phyloP scores from a whole-genome alignment of 1,139 yeast species.

The Blastobotrys petasosporus region DNA sequence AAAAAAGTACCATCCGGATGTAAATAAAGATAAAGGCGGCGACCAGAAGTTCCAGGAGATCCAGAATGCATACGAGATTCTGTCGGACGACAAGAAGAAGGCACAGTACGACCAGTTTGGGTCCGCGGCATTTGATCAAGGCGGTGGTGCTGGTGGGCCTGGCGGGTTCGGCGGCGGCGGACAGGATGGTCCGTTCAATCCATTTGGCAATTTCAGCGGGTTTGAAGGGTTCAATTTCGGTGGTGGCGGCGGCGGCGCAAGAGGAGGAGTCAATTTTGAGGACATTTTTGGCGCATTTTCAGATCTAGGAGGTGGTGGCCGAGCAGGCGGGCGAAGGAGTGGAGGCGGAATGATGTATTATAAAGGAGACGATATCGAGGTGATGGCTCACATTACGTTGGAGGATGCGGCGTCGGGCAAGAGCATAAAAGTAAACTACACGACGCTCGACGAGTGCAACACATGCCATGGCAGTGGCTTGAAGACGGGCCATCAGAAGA shows the following conservation, averaged over 20 bases:
- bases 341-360: conserved; percentile 54
- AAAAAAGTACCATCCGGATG: conserved; percentile 93
- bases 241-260: conserved; percentile 38
- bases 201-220: conserved; percentile 34
- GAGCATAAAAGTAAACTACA: conserved; percentile 59
- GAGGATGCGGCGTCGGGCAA: conserved; percentile 85
- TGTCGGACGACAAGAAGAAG: conserved; percentile 81
- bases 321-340: conserved; percentile 30
- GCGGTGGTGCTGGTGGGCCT: conserved; percentile 46
- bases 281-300: conserved; percentile 80
- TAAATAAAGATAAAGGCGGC: conserved; percentile 68
- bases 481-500: conserved; percentile 66
- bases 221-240: conserved; percentile 49
- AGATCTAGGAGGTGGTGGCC: conserved; percentile 33
- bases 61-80: conserved; percentile 89
- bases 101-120: conserved; percentile 92
- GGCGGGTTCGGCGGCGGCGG: conserved; percentile 32
- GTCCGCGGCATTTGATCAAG: conserved; percentile 70
- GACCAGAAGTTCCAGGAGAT: conserved; percentile 85
- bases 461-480: conserved; percentile 84
- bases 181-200: conserved; percentile 34
- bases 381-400: conserved; percentile 64
- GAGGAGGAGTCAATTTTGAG: conserved; percentile 58
- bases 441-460: conserved; percentile 69
- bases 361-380: conserved; percentile 86